Base-by-base conservation (phyloP, 2,329 filamentous ascomycete genomes). In the Calonectria montana region DNA sequence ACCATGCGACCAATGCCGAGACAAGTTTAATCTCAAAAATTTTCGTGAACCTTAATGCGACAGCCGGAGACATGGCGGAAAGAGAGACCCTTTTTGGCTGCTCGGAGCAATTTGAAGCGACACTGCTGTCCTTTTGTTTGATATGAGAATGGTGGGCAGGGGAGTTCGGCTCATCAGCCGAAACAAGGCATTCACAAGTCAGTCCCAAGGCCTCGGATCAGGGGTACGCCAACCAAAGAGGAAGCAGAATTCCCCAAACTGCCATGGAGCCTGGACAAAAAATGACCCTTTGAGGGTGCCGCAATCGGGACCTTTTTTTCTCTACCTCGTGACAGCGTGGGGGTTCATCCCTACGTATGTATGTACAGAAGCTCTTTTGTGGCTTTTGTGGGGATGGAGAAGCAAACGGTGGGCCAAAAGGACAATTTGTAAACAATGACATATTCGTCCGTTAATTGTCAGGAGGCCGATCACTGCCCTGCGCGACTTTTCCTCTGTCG, bases 341-440 rank as follows among this genome's bases (percentile, higher is more conserved):
- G 53, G 39, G 55, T 37, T 57, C 29, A 16, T n/a, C 37, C 55
- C 29, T 37, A 25, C 57, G 25, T n/a, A n/a, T n/a, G n/a, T n/a
- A n/a, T n/a, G 47, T 10, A 48, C n/a, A 39, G 16, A 3, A 55
- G 47, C 37, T 10, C 7, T 31, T 27, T 53, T 68, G 23, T 47
- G 12, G 21, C n/a, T 35, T 10, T 21, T 21, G 47, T 64, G 47
- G 31, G 21, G 29, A 65, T 48, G 53, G 43, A 35, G 27, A 65
- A 45, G 35, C 25, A 39, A 29, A 16, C 27, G 21, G 43, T 4
- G n/a, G 27, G 27, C 8, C 43, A 8, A 7, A 18, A 25, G n/a
- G 45, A 23, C 18, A 5, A 67, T 67, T 62, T 67, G 55, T 71
- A 55, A 71, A 48, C 15, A n/a, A 67, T 67, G 64, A 67, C 69